Evolutionary conservation across 1,139 yeast genomes (phyloP).

Genomic region (Geotrichum restrictum): DNA sequence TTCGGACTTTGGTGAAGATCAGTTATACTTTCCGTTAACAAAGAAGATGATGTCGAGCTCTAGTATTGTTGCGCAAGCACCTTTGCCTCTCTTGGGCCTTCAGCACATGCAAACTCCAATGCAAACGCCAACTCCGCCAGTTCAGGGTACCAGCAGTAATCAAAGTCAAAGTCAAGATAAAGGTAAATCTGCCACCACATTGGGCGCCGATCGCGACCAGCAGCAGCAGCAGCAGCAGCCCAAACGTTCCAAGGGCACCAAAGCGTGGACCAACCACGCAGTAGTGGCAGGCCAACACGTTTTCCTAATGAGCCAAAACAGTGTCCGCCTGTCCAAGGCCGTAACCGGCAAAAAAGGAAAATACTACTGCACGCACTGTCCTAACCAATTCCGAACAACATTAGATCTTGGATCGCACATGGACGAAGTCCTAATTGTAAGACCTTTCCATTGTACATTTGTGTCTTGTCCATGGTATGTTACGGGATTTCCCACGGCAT

Average conservation of each 20-base stretch:
- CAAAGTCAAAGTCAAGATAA: too few species aligned
- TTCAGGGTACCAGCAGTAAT: too few species aligned
- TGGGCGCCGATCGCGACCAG: too few species aligned
- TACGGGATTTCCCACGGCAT: slow-evolving; percentile 57
- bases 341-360: slow-evolving; percentile 44
- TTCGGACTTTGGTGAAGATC: too few species aligned
- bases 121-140: too few species aligned
- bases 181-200: too few species aligned
- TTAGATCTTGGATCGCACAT: slow-evolving; percentile 47
- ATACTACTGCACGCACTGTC: slow-evolving; percentile 53
- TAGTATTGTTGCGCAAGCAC: too few species aligned
- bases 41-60: too few species aligned
- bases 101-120: too few species aligned
- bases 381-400: slow-evolving; percentile 42
- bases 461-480: slow-evolving; percentile 59
- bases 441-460: slow-evolving; percentile 52
- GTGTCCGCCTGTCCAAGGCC: slow-evolving; percentile 11
- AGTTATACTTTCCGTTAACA: too few species aligned
- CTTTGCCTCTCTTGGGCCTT: too few species aligned
- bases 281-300: slow-evolving; percentile 11
- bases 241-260: slow-evolving; percentile 2
- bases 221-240: not conserved
- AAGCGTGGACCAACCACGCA: slow-evolving; percentile 20
- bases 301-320: slow-evolving; percentile 5
- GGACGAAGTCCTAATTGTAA: slow-evolving; percentile 42